A percentile compares a stretch with the other conserved stretches of the same genome.
Conservation (phyloP, 1,284 basidiomycete species). For the Melampsora larici-populina region DNA sequence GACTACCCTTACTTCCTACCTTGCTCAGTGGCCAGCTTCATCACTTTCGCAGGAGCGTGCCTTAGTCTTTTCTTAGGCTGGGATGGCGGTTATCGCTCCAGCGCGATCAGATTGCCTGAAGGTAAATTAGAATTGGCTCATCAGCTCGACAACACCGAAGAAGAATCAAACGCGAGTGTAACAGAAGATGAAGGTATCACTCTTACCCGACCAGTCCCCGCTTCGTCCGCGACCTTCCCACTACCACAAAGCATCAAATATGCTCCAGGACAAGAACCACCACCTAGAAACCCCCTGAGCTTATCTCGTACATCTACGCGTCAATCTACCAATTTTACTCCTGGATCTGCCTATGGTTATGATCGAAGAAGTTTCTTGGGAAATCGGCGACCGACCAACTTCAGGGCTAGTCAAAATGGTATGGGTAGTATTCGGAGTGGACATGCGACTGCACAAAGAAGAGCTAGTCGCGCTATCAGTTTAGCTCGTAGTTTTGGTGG, state of each 20-base stretch:
- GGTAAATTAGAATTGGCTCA: conserved; percentile 20
- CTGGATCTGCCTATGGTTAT: conserved; percentile 43
- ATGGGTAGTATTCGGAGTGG: conserved; percentile 27
- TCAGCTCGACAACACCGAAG: conserved; percentile 61
- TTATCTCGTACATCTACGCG: conserved; percentile 32
- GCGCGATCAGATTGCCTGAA: conserved; percentile 69
- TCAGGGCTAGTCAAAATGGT: not conserved
- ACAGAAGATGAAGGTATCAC: conserved; percentile 5
- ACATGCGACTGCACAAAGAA: conserved; percentile 11
- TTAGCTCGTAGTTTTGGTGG: conserved; percentile 33
- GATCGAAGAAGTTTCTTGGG: conserved; percentile 19
- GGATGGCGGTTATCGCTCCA: conserved; percentile 82
- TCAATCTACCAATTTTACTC: conserved; percentile 44
- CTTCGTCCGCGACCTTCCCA: not conserved
- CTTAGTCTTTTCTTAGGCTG: conserved; percentile 81
- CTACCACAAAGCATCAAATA: not conserved
- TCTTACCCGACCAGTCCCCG: not conserved
- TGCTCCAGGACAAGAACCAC: conserved; percentile 1
- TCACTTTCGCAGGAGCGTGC: conserved; percentile 65
- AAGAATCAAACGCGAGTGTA: conserved; percentile 28
- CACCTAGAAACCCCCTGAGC: conserved; percentile 14
- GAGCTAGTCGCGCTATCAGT: conserved; percentile 38
- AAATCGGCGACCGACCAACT: conserved; percentile 8
- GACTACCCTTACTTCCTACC: conserved; percentile 88
- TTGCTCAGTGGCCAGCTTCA: conserved; percentile 62